Base-by-base conservation (phyloP, 2,329 filamentous ascomycete genomes). In the Coniochaeta sp. region DNA sequence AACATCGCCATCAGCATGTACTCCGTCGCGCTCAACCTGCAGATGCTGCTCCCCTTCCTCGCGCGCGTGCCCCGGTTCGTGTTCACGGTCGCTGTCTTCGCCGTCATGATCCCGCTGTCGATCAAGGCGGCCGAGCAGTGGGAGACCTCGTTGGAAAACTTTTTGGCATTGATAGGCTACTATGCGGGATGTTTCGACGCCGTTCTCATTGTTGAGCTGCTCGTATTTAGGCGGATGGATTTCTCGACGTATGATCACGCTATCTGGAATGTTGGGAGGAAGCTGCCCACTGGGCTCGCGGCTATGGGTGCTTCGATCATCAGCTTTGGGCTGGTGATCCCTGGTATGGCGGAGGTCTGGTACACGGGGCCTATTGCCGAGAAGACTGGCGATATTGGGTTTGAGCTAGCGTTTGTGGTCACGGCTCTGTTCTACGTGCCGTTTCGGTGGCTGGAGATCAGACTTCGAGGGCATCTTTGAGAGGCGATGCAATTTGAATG, bases 311-410 rank as follows among this genome's bases (percentile, higher is more conserved):
- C 79, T 2, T 81, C 74, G 2, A 44, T 79, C 2, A 65, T 79
- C n/a, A 77, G 74, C 57, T 76, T 81, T 60, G 79, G 70, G 1
- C 68, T 87, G 9, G 77, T 87, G 1, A 74, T 87, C 7, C 84
- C 85, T 0, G 81, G 79, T 34, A 87, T 87, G 79, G 77, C 75
- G 10, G 81, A 86, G 70, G 80, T 78, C 4, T 87, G 84, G 84
- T 87, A 79, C 66, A 81, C 77, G 9, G 85, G 85, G 0, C 84
- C 84, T 0, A 81, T 88, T 64, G 85, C 84, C 0, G 71, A 77
- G 70, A 79, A 66, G 38, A 85, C 84, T 12, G 86, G 86, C 0
- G 85, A 89, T 63, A 82, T 89, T 68, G 86, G 86, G 0, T 87
- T 89, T 60, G 86, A 89, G 73, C 72, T 86, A 69, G 85, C 85